Conservation (phyloP, 257 asterid species). For the Oldenlandia corymbosa region DNA sequence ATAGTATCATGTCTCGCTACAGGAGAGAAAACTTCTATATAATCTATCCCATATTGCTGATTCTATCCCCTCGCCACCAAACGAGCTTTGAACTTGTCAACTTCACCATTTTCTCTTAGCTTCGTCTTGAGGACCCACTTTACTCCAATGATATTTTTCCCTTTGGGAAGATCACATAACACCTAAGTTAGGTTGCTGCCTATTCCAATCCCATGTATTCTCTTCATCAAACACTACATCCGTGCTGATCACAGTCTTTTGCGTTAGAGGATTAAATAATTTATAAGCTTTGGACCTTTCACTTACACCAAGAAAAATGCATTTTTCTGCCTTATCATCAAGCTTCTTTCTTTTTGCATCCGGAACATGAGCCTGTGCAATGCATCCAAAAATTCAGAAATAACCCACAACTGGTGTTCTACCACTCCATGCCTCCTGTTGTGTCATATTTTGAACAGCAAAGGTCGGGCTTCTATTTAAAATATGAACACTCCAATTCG, state of each 20-base stretch:
- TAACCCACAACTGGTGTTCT: background rate
- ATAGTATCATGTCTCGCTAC: background rate
- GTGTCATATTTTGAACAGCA: background rate
- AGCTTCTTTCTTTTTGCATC: background rate
- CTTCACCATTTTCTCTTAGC: background rate
- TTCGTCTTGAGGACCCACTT: slow-evolving; percentile 11
- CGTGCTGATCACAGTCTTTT: background rate
- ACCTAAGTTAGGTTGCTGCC: background rate
- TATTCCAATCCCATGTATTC: background rate
- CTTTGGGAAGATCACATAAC: slow-evolving; percentile 5
- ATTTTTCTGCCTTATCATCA: background rate
- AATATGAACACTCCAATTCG: background rate
- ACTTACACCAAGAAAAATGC: slow-evolving; percentile 1
- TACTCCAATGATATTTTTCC: background rate
- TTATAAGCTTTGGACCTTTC: background rate
- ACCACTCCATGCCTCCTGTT: background rate
- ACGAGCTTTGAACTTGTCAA: slow-evolving; percentile 7
- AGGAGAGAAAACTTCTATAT: background rate
- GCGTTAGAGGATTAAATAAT: background rate
- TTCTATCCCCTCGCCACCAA: slow-evolving; percentile 8
- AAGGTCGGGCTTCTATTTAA: background rate
- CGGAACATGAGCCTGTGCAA: background rate
- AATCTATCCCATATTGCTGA: background rate
- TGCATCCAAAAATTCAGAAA: background rate
- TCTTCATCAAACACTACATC: background rate